Evolutionary conservation across 805 yeast species (phyloP).

Genomic region (Ogataea henricii): DNA sequence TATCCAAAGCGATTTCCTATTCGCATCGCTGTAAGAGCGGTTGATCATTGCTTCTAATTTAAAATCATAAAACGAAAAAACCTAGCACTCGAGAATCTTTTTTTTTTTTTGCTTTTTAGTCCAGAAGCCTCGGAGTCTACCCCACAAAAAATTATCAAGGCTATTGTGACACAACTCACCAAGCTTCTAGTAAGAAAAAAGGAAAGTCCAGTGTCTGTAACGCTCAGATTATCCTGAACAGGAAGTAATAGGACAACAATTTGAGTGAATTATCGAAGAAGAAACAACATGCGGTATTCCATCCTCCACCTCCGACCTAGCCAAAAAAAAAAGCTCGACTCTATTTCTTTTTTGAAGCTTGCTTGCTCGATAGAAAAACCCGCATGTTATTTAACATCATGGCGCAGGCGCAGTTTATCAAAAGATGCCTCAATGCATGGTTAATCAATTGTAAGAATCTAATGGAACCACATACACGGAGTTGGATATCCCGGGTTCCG

Average conservation of each 20-base stretch:
- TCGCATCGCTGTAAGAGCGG: too few relatives aligned
- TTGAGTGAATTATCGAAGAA: neutral
- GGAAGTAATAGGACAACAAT: neutral
- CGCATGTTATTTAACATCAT: neutral
- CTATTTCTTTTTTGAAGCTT: neutral
- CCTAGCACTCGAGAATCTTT: too few relatives aligned
- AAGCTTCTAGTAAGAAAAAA: neutral
- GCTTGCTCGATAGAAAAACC: conserved; percentile 5
- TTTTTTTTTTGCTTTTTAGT: too few relatives aligned
- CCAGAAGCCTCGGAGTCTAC: neutral
- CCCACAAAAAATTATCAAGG: neutral
- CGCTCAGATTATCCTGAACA: neutral
- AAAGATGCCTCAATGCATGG: neutral
- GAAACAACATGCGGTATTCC: neutral
- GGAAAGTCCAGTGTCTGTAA: neutral
- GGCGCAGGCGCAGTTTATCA: neutral
- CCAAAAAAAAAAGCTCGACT: neutral
- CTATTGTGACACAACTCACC: neutral
- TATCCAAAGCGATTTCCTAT: too few relatives aligned
- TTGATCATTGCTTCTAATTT: too few relatives aligned
- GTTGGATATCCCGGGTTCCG: neutral
- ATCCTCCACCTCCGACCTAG: neutral
- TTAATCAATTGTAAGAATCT: neutral
- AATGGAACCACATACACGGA: neutral
- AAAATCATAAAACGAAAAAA: too few relatives aligned